Conservation (phyloP, 75 land plant genomes). For the Larix kaempferi region DNA sequence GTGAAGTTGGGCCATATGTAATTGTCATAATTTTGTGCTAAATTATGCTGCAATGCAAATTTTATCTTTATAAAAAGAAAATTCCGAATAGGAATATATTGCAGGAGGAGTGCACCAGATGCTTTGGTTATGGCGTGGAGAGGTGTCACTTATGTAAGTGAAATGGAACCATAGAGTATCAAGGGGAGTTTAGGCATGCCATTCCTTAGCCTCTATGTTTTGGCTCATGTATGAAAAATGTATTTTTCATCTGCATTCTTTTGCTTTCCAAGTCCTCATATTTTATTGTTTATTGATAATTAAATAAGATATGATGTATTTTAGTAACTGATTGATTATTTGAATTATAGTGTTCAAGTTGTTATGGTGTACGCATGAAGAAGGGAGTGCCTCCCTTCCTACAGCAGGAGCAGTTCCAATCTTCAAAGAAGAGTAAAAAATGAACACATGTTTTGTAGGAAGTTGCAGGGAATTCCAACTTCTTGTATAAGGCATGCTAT, state of each 20-base stretch:
- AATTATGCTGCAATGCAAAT: too few species aligned
- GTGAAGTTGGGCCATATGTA: too few species aligned
- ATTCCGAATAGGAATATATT: background rate
- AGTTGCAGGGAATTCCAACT: too few species aligned
- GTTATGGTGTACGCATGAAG: constrained; percentile 22
- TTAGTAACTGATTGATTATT: background rate
- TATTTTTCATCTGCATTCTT: background rate
- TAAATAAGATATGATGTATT: background rate
- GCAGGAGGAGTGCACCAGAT: constrained; percentile 33
- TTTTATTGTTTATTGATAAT: background rate
- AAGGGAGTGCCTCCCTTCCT: constrained; percentile 19
- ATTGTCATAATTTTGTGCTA: too few species aligned
- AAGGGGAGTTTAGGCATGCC: constrained; percentile 11
- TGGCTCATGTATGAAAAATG: constrained; percentile 23
- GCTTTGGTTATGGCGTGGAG: constrained; percentile 31
- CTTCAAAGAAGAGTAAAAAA: too few species aligned
- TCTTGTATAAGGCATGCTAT: too few species aligned
- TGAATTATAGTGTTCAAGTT: constrained; percentile 19
- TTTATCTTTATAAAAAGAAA: too few species aligned
- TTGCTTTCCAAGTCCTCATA: background rate
- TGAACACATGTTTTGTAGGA: too few species aligned
- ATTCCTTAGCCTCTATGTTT: constrained; percentile 30
- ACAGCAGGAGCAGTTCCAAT: background rate
- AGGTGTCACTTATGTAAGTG: constrained; percentile 25
- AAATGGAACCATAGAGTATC: constrained; percentile 21